A percentile compares a stretch with the other conserved stretches of the same genome.
Evolutionary conservation across 2,329 filamentous ascomycete genomes (phyloP).

Genomic region (Daldinia eschscholtzii): DNA sequence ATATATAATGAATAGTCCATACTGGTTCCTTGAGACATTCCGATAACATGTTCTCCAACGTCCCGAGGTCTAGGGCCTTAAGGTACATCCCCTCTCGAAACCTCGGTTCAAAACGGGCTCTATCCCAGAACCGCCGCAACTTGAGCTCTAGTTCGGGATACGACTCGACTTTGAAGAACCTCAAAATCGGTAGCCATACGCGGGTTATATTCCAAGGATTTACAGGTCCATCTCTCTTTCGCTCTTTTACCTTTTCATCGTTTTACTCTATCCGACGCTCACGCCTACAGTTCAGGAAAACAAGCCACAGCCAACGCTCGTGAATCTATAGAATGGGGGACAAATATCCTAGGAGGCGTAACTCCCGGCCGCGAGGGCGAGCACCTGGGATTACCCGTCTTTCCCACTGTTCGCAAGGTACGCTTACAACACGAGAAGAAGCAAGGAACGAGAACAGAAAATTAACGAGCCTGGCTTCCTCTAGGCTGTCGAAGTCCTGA

Average conservation of each 20-base stretch:
- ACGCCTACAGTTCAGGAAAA: conserved; percentile 44
- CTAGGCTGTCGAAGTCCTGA: conserved; percentile 75
- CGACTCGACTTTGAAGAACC: conserved; percentile 53
- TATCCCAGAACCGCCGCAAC: conserved; percentile 14
- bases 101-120: conserved; percentile 2
- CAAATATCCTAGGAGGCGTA: conserved; percentile 83
- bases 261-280: background rate
- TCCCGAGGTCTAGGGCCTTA: conserved; percentile 18
- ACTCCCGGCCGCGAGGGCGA: conserved; percentile 77
- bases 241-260: background rate
- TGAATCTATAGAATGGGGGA: conserved; percentile 82
- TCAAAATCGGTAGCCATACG: conserved; percentile 57
- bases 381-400: conserved; percentile 78
- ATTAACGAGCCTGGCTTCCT: conserved; percentile 4
- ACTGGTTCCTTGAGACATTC: background rate
- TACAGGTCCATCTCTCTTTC: conserved; percentile 51
- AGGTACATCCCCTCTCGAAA: conserved; percentile 7
- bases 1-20: background rate
- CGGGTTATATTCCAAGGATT: conserved; percentile 60
- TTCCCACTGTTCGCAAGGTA: conserved; percentile 74
- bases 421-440: background rate
- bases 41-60: conserved; percentile 21
- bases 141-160: conserved; percentile 40
- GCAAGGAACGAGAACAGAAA: background rate
- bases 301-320: conserved; percentile 78